Percentiles rank a stretch among this genome's conserved stretches.
phyloP scores from a whole-genome alignment of 1,284 basidiomycete species.

The Tilletia walkeri region DNA sequence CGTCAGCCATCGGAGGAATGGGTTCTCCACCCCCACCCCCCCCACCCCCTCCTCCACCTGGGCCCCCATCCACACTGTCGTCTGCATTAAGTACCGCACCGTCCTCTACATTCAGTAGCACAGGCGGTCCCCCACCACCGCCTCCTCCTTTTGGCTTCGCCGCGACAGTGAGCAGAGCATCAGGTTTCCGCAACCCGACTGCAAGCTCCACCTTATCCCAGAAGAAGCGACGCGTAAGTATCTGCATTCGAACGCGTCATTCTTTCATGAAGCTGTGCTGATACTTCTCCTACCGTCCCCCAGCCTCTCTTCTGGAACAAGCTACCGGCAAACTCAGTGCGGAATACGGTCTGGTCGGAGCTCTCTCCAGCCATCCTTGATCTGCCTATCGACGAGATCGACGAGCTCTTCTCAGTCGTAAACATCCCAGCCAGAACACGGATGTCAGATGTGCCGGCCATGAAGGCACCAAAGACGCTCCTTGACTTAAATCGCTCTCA shows the following conservation, averaged over 20 bases:
- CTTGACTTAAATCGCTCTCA: conserved; percentile 38
- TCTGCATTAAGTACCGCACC: no score
- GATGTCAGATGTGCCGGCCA: conserved; percentile 25
- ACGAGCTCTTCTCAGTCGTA: conserved; percentile 71
- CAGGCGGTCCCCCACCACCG: background rate
- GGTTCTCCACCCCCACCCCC: conserved; percentile 57
- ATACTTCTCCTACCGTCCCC: background rate
- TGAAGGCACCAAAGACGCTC: conserved; percentile 34
- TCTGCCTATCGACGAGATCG: conserved; percentile 66
- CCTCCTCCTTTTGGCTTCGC: conserved; percentile 13
- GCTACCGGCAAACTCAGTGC: conserved; percentile 60
- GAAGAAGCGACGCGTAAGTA: conserved; percentile 64
- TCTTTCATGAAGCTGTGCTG: background rate
- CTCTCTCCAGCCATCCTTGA: conserved; percentile 57
- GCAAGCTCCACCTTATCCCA: background rate
- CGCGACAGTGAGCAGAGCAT: conserved; percentile 5
- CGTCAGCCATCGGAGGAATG: conserved; percentile 62
- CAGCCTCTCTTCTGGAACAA: conserved; percentile 89
- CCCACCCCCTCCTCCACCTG: conserved; percentile 9
- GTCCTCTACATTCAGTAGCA: background rate
- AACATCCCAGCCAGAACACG: conserved; percentile 29
- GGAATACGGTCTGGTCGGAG: conserved; percentile 72
- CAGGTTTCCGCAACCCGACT: conserved; percentile 2
- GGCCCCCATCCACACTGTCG: background rate
- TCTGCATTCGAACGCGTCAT: no score